phyloP scores from a whole-genome alignment of 805 yeast genomes.

The Candida ficus region DNA sequence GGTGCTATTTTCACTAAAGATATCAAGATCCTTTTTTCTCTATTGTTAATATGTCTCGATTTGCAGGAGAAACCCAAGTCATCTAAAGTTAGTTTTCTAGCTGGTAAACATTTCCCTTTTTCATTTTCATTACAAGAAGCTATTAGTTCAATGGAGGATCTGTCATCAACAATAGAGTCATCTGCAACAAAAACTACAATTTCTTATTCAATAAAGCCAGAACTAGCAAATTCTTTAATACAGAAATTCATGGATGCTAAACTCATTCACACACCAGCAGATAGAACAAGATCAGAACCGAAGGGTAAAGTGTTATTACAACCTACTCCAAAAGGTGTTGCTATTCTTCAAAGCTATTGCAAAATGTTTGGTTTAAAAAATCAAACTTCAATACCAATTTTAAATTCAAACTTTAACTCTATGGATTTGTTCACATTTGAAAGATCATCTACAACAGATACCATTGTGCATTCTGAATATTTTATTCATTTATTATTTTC shows the following conservation, averaged over 20 bases:
- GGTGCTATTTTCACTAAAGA: slow-evolving; percentile 54
- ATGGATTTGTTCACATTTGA: slow-evolving; percentile 69
- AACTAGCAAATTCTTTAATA: slow-evolving; percentile 43
- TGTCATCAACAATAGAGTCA: slow-evolving; percentile 44
- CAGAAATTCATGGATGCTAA: slow-evolving; percentile 53
- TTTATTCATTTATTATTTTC: slow-evolving; percentile 62
- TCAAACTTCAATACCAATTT: slow-evolving; percentile 36
- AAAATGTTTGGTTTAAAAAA: slow-evolving; percentile 46
- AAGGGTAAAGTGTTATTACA: slow-evolving; percentile 48
- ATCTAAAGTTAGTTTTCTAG: slow-evolving; percentile 24
- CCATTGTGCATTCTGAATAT: slow-evolving; percentile 54
- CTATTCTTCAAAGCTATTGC: slow-evolving; percentile 58
- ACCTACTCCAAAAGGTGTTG: slow-evolving; percentile 90
- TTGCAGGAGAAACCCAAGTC: slow-evolving; percentile 28
- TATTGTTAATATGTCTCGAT: slow-evolving; percentile 40
- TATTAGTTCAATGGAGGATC: slow-evolving; percentile 40
- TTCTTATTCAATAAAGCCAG: slow-evolving; percentile 47
- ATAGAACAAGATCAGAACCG: slow-evolving; percentile 53
- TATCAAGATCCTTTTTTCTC: slow-evolving; percentile 53
- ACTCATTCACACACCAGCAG: slow-evolving; percentile 69
- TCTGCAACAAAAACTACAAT: slow-evolving; percentile 48
- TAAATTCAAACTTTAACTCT: slow-evolving; percentile 58
- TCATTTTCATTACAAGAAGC: slow-evolving; percentile 52
- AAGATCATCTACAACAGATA: slow-evolving; percentile 52
- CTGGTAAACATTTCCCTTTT: slow-evolving; percentile 37